Evolutionary conservation across 164 flowering plant species (phyloP).

Genomic region (Euptelea pleiosperma): DNA sequence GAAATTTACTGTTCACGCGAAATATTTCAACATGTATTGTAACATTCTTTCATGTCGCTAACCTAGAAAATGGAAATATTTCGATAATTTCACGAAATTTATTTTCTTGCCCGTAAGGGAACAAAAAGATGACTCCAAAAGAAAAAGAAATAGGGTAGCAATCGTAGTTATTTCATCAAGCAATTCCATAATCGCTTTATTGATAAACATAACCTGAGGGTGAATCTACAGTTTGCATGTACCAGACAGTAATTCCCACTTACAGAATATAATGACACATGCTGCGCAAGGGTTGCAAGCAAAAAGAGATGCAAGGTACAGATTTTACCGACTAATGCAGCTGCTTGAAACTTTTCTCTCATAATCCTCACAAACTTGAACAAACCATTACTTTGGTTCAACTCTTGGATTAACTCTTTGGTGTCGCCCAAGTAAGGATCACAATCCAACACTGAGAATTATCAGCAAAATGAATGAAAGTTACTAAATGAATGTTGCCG

Average conservation of each 20-base stretch:
- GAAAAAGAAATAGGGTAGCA: not conserved
- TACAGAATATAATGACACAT: not conserved
- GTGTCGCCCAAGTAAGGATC: slow-evolving; percentile 51
- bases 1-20: too few relatives aligned
- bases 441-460: slow-evolving; percentile 64
- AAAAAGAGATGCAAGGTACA: not conserved
- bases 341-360: slow-evolving; percentile 73
- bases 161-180: not conserved
- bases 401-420: slow-evolving; percentile 55
- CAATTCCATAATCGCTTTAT: not conserved
- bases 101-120: too few relatives aligned
- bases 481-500: not conserved
- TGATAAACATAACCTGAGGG: not conserved
- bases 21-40: too few relatives aligned
- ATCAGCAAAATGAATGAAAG: slow-evolving; percentile 1
- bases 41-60: too few relatives aligned
- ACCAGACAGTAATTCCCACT: not conserved
- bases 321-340: slow-evolving; percentile 52
- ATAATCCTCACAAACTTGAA: slow-evolving; percentile 81
- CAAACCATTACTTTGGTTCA: slow-evolving; percentile 77
- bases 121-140: too few relatives aligned
- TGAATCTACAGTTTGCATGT: not conserved
- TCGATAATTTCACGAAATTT: too few relatives aligned
- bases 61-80: too few relatives aligned
- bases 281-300: not conserved